A percentile compares a stretch with the other conserved stretches of the same genome.
Conservation (phyloP, 257 asterid species). For the Ligustrum vulgare region DNA sequence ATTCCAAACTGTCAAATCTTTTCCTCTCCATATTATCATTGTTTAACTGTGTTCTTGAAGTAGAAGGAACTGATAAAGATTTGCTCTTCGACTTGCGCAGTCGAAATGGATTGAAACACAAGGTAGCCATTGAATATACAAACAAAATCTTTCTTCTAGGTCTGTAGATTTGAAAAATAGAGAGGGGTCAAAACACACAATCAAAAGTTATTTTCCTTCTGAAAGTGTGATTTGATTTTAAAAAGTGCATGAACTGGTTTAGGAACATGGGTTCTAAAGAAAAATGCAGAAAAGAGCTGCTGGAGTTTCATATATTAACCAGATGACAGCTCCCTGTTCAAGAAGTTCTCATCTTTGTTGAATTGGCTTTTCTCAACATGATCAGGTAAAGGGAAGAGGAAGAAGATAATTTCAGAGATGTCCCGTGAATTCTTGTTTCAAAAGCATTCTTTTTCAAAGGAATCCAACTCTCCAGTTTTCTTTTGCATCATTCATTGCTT, state of each 20-base stretch:
- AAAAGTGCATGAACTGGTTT: constrained; percentile 22
- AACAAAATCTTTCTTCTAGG: background rate
- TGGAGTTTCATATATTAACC: constrained; percentile 46
- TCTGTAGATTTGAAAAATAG: background rate
- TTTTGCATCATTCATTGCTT: constrained; percentile 21
- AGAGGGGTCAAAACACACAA: constrained; percentile 16
- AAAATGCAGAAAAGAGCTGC: background rate
- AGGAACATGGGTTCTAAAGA: constrained; percentile 16
- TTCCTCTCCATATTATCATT: constrained; percentile 72
- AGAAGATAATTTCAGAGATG: constrained; percentile 45
- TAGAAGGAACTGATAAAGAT: constrained; percentile 38
- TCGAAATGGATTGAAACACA: constrained; percentile 77
- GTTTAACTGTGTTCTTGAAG: constrained; percentile 48
- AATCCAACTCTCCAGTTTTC: constrained; percentile 13
- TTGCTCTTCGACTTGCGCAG: constrained; percentile 48
- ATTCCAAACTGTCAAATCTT: constrained; percentile 88
- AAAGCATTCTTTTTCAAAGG: constrained; percentile 30
- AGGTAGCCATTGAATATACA: constrained; percentile 42
- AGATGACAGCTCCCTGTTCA: background rate
- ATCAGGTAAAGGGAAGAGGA: constrained; percentile 32
- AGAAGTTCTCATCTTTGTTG: constrained; percentile 4
- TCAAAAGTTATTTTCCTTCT: constrained; percentile 33
- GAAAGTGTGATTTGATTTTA: constrained; percentile 48
- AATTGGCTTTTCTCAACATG: constrained; percentile 14
- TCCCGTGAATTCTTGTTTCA: constrained; percentile 56